Evolutionary conservation across 148 eudicot species (phyloP).

Genomic region (Chenopodium quinoa): DNA sequence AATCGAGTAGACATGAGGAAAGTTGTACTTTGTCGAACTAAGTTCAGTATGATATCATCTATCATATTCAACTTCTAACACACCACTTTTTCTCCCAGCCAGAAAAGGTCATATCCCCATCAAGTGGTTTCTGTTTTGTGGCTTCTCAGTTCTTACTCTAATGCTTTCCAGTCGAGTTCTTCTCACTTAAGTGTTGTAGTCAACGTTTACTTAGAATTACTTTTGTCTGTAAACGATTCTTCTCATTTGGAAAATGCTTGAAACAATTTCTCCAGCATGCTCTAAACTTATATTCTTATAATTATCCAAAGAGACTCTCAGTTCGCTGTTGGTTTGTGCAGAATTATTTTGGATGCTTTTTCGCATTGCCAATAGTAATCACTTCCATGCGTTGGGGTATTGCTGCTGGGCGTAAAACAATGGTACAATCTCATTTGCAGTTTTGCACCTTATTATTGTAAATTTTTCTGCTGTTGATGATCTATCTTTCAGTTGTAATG

Average conservation of each 20-base stretch:
- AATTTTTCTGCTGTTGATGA: not conserved
- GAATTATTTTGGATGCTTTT: slow-evolving; percentile 94
- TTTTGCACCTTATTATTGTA: not conserved
- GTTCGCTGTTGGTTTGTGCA: slow-evolving; percentile 34
- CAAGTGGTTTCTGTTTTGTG: not conserved
- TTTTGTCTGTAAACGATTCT: not conserved
- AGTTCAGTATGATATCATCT: not conserved
- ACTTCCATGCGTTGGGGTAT: slow-evolving; percentile 93
- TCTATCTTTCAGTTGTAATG: not conserved
- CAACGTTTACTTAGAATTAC: not conserved
- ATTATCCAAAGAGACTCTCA: not conserved
- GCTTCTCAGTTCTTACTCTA: not conserved
- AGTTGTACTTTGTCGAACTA: not conserved
- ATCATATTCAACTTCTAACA: not conserved
- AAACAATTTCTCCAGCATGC: not conserved
- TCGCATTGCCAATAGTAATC: slow-evolving; percentile 85
- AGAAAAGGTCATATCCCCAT: not conserved
- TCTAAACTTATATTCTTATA: not conserved
- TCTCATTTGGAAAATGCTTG: not conserved
- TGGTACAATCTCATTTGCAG: slow-evolving; percentile 45
- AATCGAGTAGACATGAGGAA: not conserved
- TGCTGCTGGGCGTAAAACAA: slow-evolving; percentile 91
- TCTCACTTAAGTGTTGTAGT: not conserved
- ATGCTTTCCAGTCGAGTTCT: no score
- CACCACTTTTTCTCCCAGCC: not conserved